Evolutionary conservation across 495 filamentous ascomycete species (phyloP), one percentile per base, ranked within the genome.

Genomic region (Lophiostoma macrostomum): DNA sequence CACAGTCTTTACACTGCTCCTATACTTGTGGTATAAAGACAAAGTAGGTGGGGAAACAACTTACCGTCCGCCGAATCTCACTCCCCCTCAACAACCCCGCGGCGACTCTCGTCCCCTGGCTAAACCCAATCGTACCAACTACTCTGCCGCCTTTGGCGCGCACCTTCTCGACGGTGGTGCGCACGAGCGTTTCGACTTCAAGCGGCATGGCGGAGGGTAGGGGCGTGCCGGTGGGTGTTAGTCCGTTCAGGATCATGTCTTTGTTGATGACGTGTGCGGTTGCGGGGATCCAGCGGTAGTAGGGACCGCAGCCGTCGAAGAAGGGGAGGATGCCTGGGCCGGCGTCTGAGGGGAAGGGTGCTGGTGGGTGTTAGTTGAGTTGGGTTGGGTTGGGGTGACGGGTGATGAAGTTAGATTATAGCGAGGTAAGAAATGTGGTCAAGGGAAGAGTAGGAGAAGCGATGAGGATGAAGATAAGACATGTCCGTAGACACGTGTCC

Each of bases 261-360:
- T 43, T 31, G 10, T 31, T 24, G 16, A 25, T 34, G 20, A 37
- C 12, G 11, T 42, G 35, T 28, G 49, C 49, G 0, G 43, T 23
- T 5, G 45, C 23, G 2, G 46, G 51, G 12, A 56, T n/a, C 58
- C 58, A 62, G 52, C 46, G 53, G 5, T 47, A 28, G 58, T 23
- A 62, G 28, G 58, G 58, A 0, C 53, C 58, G 46, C 53, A 57
- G 42, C 47, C 58, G 39, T 58, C 55, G 28, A 58, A 58, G 34
- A 58, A 52, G 38, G 55, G 55, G 31, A 58, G 55, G 24, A 58
- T 20, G n/a, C 55, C 55, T 10, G 55, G 55, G 39, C 55, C 55
- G 7, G 55, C 55, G 34, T 47, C 29, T 19, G 40, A 39, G 47
- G 55, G 47, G 48, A 46, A 58, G 19, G 55, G 41, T 40, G 30